These are phyloP conservation scores for Saturnispora serradocipensis DNA, from an alignment of 805 yeast genomes.

Conservation along the genomic window DNA sequence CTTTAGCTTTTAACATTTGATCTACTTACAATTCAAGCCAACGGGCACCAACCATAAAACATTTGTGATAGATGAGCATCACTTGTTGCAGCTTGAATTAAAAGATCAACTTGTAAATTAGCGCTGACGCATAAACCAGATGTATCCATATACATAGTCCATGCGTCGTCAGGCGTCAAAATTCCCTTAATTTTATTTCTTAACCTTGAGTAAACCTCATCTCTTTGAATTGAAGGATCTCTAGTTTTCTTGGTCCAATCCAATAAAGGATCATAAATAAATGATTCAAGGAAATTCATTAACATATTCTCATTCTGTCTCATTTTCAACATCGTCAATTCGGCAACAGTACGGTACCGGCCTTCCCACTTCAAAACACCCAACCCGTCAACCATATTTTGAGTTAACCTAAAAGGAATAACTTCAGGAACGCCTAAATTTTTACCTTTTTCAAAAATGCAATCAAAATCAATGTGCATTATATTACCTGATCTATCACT, in stretches of 20 bases:
- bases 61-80: slow-evolving; percentile 63
- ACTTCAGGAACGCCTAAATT: slow-evolving; percentile 75
- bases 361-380: slow-evolving; percentile 91
- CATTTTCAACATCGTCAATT: slow-evolving; percentile 65
- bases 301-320: slow-evolving; percentile 74
- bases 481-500: slow-evolving; percentile 67
- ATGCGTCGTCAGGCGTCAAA: slow-evolving; percentile 50
- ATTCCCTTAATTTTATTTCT: slow-evolving; percentile 80
- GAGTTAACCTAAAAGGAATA: slow-evolving; percentile 89
- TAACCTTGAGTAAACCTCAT: slow-evolving; percentile 57
- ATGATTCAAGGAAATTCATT: slow-evolving; percentile 86
- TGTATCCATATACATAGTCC: slow-evolving; percentile 28
- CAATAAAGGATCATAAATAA: slow-evolving; percentile 84
- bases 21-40: slow-evolving; percentile 15
- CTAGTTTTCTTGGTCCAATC: slow-evolving; percentile 48
- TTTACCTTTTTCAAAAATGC: slow-evolving; percentile 81
- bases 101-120: slow-evolving; percentile 84
- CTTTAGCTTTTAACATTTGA: not conserved
- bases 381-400: slow-evolving; percentile 75
- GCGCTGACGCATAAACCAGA: slow-evolving; percentile 77
- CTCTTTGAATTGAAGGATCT: slow-evolving; percentile 25
- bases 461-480: slow-evolving; percentile 93
- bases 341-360: slow-evolving; percentile 74
- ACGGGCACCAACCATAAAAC: slow-evolving; percentile 93
- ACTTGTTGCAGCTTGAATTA: slow-evolving; percentile 75